Conservation (phyloP, 306 rosid species). For the Nissolia schottii region DNA sequence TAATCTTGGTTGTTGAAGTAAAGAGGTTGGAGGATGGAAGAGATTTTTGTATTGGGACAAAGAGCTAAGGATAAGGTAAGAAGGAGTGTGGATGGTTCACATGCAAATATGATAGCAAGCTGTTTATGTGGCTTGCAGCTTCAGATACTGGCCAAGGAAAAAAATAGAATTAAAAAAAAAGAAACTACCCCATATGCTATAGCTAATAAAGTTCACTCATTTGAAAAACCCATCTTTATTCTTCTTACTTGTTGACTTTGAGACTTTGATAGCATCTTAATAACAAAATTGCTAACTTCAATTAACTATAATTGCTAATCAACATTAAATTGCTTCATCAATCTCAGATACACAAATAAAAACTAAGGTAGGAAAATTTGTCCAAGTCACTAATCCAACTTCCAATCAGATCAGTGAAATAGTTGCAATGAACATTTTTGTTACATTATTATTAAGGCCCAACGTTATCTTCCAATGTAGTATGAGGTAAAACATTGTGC, state of each 20-base stretch:
- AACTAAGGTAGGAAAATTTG: too few species aligned
- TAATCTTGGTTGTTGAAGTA: not conserved
- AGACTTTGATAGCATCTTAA: not conserved
- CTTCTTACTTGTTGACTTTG: not conserved
- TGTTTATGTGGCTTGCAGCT: not conserved
- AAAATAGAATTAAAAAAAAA: not conserved
- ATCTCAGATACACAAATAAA: not conserved
- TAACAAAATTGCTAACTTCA: not conserved
- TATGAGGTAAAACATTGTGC: not conserved
- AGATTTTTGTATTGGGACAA: slow-evolving; percentile 22
- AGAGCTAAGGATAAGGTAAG: slow-evolving; percentile 44
- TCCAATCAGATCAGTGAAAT: not conserved
- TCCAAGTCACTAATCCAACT: too few species aligned
- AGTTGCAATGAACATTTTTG: too few species aligned
- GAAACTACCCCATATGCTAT: too few species aligned
- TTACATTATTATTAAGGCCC: too few species aligned
- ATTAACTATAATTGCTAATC: not conserved
- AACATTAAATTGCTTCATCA: not conserved
- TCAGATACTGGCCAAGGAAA: slow-evolving; percentile 27
- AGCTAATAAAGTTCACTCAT: not conserved
- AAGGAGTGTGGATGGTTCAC: slow-evolving; percentile 40
- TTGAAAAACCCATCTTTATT: not conserved
- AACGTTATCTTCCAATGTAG: too few species aligned
- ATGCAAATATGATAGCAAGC: slow-evolving; percentile 20
- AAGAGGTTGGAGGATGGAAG: slow-evolving; percentile 1